Percentiles rank a stretch among this genome's conserved stretches.
Evolutionary conservation across 2,329 filamentous ascomycete species (phyloP).

Genomic region (Sarocladiaceae sp.): DNA sequence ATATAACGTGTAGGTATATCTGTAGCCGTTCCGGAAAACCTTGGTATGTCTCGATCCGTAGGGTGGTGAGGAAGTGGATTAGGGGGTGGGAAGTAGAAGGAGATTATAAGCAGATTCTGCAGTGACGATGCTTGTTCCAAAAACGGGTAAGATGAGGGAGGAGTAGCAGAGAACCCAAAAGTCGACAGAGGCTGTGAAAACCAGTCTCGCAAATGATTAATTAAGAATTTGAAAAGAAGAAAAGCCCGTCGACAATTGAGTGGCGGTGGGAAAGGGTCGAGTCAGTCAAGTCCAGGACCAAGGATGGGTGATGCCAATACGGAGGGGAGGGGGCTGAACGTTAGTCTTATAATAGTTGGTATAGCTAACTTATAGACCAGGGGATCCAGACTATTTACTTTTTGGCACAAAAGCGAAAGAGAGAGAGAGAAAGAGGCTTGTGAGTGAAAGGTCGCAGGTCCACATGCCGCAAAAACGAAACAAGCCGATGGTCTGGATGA

Average conservation of each 20-base stretch:
- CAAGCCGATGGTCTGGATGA: conserved; percentile 2
- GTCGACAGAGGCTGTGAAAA: neutral
- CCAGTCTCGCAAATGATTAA: conserved; percentile 6
- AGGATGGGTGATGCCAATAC: neutral
- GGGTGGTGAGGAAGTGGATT: conserved; percentile 1
- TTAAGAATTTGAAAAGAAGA: conserved; percentile 2
- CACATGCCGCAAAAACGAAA: conserved; percentile 9
- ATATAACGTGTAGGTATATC: neutral
- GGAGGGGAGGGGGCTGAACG: neutral
- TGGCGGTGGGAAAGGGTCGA: neutral
- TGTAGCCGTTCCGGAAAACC: neutral
- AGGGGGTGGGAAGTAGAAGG: neutral
- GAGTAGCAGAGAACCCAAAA: neutral
- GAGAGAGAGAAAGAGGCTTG: neutral
- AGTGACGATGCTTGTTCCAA: too few relatives aligned
- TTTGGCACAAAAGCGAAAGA: neutral
- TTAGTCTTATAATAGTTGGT: conserved; percentile 10
- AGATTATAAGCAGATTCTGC: too few relatives aligned
- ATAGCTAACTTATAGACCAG: conserved; percentile 9
- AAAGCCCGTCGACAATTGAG: neutral
- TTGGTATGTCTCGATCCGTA: too few relatives aligned
- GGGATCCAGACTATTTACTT: too few relatives aligned
- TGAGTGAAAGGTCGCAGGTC: neutral
- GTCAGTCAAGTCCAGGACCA: too few relatives aligned
- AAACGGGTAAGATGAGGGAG: neutral